Percentiles rank a stretch among this genome's conserved stretches.
These are phyloP conservation scores for Paramecium pentaurelia DNA, from an alignment of 73 alveolate species.

Conservation along the genomic window DNA sequence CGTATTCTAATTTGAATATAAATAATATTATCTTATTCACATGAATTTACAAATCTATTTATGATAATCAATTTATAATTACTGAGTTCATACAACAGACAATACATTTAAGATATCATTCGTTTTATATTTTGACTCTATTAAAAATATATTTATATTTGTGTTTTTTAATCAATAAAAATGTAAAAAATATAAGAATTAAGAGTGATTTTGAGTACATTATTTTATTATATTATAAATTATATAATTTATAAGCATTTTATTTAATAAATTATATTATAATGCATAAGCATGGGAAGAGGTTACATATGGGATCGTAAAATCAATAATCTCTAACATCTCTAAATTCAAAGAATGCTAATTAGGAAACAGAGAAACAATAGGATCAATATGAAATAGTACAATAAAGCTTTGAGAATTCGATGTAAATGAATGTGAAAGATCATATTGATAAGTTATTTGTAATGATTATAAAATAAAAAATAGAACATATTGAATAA, in stretches of 20 bases:
- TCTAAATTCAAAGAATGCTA: not conserved
- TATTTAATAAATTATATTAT: not conserved
- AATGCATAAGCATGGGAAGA: constrained; percentile 37
- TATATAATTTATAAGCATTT: not conserved
- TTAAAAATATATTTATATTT: no score
- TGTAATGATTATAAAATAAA: not conserved
- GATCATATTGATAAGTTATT: constrained; percentile 43
- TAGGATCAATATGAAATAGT: not conserved
- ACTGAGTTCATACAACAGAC: no score
- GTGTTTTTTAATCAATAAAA: no score
- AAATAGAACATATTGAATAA: not conserved
- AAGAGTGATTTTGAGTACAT: not conserved
- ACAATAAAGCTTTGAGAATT: not conserved
- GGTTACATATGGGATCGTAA: not conserved
- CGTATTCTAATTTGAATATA: not conserved
- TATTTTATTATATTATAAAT: not conserved
- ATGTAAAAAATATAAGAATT: not conserved
- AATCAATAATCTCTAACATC: not conserved
- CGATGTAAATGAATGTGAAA: constrained; percentile 6
- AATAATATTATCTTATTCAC: no score
- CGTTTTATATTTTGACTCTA: no score
- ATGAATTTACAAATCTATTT: no score
- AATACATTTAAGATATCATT: no score
- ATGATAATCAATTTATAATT: no score
- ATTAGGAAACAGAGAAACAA: not conserved